A percentile compares a stretch with the other conserved stretches of the same genome.
phyloP scores from a whole-genome alignment of 2,329 filamentous ascomycete genomes.

The Conoideocrella luteorostrata region DNA sequence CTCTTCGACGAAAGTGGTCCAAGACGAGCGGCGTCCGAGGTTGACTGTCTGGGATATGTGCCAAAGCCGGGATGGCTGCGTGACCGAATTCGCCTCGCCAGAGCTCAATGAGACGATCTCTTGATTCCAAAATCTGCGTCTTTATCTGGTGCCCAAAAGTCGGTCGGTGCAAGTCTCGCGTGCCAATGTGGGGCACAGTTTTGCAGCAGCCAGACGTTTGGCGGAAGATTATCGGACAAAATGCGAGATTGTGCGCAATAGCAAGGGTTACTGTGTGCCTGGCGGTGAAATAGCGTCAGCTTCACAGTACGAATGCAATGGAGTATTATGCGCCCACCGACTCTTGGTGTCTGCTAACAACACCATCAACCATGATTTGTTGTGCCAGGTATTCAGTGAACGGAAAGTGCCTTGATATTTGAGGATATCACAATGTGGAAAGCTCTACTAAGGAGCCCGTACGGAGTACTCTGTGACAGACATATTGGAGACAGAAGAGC shows the following conservation, averaged over 20 bases:
- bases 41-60: slow-evolving; percentile 6
- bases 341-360: no score
- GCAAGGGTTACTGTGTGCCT: slow-evolving; percentile 1
- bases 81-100: slow-evolving; percentile 4
- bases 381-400: no score
- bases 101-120: not conserved
- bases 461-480: no score
- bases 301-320: not conserved
- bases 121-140: slow-evolving; percentile 23
- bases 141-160: slow-evolving; percentile 34
- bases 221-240: slow-evolving; percentile 24
- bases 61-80: not conserved
- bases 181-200: slow-evolving; percentile 28
- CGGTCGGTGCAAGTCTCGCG: slow-evolving; percentile 30
- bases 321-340: no score
- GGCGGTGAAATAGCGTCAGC: not conserved
- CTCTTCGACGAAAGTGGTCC: not conserved
- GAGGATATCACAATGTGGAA: no score
- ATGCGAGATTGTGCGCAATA: not conserved
- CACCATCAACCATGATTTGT: no score
- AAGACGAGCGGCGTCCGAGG: slow-evolving; percentile 11
- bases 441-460: no score
- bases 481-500: no score
- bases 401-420: no score
- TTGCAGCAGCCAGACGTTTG: slow-evolving; percentile 8